Evolutionary conservation across 2,329 filamentous ascomycete species (phyloP).

Genomic region (Colletotrichum acutatum): DNA sequence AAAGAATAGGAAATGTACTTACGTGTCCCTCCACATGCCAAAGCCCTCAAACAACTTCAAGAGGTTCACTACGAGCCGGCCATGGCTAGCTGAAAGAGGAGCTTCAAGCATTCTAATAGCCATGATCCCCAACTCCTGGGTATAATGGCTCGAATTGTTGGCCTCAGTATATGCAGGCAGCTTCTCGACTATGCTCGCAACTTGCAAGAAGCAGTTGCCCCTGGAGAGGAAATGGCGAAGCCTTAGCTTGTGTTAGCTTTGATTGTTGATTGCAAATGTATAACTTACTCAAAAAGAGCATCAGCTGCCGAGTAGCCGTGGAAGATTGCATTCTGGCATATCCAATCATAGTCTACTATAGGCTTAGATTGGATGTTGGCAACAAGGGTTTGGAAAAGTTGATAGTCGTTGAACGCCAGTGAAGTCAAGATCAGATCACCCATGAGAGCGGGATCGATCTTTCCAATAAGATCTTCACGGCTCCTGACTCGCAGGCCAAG

Average conservation of each 20-base stretch:
- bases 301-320: not conserved
- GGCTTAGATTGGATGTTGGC: not conserved
- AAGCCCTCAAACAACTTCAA: conserved; percentile 15
- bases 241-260: not conserved
- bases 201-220: conserved; percentile 12
- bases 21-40: conserved; percentile 11
- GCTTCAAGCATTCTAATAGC: not conserved
- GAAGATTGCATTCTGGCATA: conserved; percentile 5
- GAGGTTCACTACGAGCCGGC: conserved; percentile 16
- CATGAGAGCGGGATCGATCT: conserved; percentile 6
- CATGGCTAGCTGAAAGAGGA: conserved; percentile 20
- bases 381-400: not conserved
- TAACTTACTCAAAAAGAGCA: conserved; percentile 13
- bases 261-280: too few species aligned
- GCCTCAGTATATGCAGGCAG: not conserved
- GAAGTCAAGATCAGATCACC: conserved; percentile 9
- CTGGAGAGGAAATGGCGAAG: conserved; percentile 17
- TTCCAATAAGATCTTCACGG: conserved; percentile 6
- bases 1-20: not conserved
- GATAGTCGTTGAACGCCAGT: not conserved
- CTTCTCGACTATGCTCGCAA: conserved; percentile 1
- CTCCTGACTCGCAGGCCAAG: conserved; percentile 1
- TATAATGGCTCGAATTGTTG: not conserved
- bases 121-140: not conserved
- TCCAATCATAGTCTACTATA: not conserved